Conservation (phyloP, 2,329 filamentous ascomycete species). For the Nemania serpens region DNA sequence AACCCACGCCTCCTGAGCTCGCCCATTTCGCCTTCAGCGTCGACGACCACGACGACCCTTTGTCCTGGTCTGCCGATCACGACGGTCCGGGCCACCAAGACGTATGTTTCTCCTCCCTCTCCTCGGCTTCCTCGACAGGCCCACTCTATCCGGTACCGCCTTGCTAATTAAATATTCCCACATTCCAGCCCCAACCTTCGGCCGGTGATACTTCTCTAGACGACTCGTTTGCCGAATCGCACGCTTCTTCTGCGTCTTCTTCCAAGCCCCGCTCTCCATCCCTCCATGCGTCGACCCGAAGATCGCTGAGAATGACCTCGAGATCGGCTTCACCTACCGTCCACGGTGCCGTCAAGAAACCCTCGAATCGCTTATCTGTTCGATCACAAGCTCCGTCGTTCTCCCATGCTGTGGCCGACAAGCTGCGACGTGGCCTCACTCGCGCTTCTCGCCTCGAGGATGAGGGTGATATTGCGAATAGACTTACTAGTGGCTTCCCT, state of each 20-base stretch:
- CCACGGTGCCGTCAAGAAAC: conserved; percentile 38
- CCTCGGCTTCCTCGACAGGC: conserved; percentile 6
- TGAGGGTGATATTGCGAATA: conserved; percentile 32
- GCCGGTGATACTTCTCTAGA: conserved; percentile 36
- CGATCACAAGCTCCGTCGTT: conserved; percentile 39
- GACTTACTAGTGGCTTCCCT: conserved; percentile 44
- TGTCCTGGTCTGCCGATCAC: conserved; percentile 37
- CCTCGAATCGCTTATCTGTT: conserved; percentile 36
- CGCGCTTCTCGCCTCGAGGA: conserved; percentile 39
- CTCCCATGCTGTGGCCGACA: conserved; percentile 44
- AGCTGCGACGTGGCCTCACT: conserved; percentile 46
- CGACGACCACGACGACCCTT: conserved; percentile 64
- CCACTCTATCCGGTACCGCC: conserved; percentile 13
- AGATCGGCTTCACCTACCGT: conserved; percentile 43
- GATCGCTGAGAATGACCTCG: conserved; percentile 41
- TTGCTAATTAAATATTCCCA: conserved; percentile 26
- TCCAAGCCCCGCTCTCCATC: conserved; percentile 32
- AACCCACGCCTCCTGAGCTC: conserved; percentile 80
- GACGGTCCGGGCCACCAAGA: conserved; percentile 26
- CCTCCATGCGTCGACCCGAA: conserved; percentile 39
- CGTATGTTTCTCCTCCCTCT: conserved; percentile 28
- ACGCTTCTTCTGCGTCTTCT: conserved; percentile 35
- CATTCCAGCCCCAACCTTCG: conserved; percentile 36
- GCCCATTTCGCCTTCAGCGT: conserved; percentile 75
- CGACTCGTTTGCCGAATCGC: conserved; percentile 38